Evolutionary conservation across 768 basidiomycete species (phyloP).

Genomic region (Pleurotus citrinopileatus): DNA sequence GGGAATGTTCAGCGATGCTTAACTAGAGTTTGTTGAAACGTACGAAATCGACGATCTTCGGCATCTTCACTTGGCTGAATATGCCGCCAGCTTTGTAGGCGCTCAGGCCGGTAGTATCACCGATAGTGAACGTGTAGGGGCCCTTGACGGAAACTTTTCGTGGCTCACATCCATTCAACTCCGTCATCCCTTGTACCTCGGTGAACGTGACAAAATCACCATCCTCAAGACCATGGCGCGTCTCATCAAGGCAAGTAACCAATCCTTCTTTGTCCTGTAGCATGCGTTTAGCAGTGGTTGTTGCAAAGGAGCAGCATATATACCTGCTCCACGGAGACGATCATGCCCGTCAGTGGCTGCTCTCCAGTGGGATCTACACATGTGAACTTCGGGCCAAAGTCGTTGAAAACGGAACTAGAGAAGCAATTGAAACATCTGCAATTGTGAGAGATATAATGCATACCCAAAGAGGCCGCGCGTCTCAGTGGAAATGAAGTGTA

Average conservation of each 20-base stretch:
- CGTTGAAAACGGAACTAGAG: conserved; percentile 86
- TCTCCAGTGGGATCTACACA: conserved; percentile 99
- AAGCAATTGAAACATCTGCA: conserved; percentile 2
- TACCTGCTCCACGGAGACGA: conserved; percentile 90
- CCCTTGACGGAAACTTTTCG: conserved; percentile 92
- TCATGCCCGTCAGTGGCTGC: conserved; percentile 90
- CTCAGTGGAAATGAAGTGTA: conserved; percentile 90
- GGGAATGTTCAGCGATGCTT: conserved; percentile 46
- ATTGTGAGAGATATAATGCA: conserved; percentile 16
- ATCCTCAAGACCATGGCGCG: conserved; percentile 97
- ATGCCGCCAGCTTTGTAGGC: conserved; percentile 87
- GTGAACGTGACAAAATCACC: conserved; percentile 97
- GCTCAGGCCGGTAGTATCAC: conserved; percentile 78
- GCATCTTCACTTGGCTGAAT: conserved; percentile 99
- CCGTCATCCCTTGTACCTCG: conserved; percentile 93
- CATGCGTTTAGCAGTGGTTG: neutral
- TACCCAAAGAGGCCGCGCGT: conserved; percentile 95
- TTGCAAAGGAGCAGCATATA: conserved; percentile 10
- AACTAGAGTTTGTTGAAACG: conserved; percentile 28
- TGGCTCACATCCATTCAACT: conserved; percentile 88
- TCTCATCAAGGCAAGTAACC: conserved; percentile 95
- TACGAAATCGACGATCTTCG: conserved; percentile 92
- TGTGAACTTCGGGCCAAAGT: conserved; percentile 93
- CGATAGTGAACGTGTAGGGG: conserved; percentile 96
- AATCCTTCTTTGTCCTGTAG: conserved; percentile 80